A percentile compares a stretch with the other conserved stretches of the same genome.
Evolutionary conservation across 768 basidiomycete genomes (phyloP).

Genomic region (Mycena floridula): DNA sequence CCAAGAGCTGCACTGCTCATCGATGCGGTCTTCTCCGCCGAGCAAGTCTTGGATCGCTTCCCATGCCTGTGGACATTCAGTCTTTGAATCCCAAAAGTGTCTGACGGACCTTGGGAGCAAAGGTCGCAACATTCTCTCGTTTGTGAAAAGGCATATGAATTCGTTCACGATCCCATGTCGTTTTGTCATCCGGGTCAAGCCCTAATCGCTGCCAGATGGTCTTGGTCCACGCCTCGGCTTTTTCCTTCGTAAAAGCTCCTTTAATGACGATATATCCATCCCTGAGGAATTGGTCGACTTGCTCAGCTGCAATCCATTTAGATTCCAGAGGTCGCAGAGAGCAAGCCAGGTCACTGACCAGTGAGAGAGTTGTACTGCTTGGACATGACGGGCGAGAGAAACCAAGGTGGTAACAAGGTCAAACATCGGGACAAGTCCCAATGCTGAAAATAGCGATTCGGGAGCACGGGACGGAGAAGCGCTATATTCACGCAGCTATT

Average conservation of each 20-base stretch:
- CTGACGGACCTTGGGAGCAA: slow-evolving; percentile 42
- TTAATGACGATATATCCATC: slow-evolving; percentile 50
- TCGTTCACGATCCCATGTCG: slow-evolving; percentile 47
- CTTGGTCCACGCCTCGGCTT: slow-evolving; percentile 42
- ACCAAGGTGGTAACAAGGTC: too few relatives aligned
- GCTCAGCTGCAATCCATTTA: slow-evolving; percentile 7
- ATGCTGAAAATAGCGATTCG: too few relatives aligned
- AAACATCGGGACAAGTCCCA: too few relatives aligned
- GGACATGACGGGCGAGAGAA: slow-evolving; percentile 7
- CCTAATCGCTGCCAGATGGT: slow-evolving; percentile 48
- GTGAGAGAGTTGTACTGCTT: slow-evolving; percentile 33
- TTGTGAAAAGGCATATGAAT: slow-evolving; percentile 52
- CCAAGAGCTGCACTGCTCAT: slow-evolving; percentile 42
- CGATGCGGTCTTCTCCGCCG: slow-evolving; percentile 53
- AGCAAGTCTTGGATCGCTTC: slow-evolving; percentile 54
- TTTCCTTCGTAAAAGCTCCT: slow-evolving; percentile 45
- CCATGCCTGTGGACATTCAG: slow-evolving; percentile 38
- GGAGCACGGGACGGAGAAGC: too few relatives aligned
- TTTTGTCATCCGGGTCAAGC: slow-evolving; percentile 45
- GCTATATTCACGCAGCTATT: too few relatives aligned
- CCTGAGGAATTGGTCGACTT: slow-evolving; percentile 49
- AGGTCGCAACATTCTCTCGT: slow-evolving; percentile 37
- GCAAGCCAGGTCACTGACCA: too few relatives aligned
- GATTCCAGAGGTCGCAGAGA: too few relatives aligned
- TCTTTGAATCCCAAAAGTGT: neutral